Evolutionary conservation across 2,329 filamentous ascomycete genomes (phyloP).

Genomic region (Xylariaceae sp.): DNA sequence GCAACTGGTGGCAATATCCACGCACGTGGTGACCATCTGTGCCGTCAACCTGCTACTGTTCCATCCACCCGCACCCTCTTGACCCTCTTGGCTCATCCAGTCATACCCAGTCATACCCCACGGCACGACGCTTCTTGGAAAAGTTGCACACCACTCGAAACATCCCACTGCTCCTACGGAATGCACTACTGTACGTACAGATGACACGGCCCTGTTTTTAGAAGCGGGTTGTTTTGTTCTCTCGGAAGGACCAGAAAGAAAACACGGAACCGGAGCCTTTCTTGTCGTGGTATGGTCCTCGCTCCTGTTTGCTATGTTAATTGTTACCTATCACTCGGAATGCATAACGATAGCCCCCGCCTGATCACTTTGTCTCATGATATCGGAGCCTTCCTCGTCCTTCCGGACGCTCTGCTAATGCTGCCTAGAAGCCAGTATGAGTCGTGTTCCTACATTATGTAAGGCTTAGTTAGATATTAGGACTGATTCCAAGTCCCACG

Average conservation of each 20-base stretch:
- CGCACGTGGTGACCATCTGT: background rate
- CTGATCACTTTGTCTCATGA: background rate
- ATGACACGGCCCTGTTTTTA: slow-evolving; percentile 11
- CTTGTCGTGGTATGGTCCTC: background rate
- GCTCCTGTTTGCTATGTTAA: background rate
- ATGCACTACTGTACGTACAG: background rate
- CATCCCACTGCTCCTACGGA: background rate
- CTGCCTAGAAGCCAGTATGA: no score
- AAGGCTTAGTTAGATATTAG: background rate
- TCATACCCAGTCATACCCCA: no score
- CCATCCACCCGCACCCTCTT: background rate
- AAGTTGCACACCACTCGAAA: background rate
- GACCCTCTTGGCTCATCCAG: no score
- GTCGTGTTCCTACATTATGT: no score
- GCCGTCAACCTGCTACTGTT: background rate
- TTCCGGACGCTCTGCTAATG: background rate
- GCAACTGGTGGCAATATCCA: background rate
- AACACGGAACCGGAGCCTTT: background rate
- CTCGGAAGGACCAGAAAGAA: background rate
- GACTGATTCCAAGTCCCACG: background rate
- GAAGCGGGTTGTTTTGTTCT: slow-evolving; percentile 1
- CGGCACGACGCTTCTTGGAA: background rate
- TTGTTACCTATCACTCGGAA: background rate
- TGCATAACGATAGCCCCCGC: background rate
- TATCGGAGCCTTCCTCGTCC: background rate